Conservation (phyloP, 306 rosid genomes). For the Prunus armeniaca region DNA sequence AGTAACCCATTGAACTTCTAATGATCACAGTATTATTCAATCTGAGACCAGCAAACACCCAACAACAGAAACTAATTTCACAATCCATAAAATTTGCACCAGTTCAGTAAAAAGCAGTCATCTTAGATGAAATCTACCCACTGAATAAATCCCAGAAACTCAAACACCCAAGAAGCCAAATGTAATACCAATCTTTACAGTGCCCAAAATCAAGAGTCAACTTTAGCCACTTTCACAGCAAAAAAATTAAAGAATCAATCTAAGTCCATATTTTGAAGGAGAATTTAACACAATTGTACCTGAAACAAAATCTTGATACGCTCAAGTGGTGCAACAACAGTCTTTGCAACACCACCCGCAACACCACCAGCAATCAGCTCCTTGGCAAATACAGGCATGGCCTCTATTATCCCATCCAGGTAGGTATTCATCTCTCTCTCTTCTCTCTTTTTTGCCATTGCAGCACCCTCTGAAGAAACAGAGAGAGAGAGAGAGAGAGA, state of each 20-base stretch:
- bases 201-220: not conserved
- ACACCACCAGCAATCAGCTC: constrained; percentile 85
- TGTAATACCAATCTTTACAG: not conserved
- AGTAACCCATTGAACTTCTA: not conserved
- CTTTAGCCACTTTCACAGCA: not conserved
- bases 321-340: constrained; percentile 85
- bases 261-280: not conserved
- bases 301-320: constrained; percentile 90
- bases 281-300: constrained; percentile 28
- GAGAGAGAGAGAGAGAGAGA: not conserved
- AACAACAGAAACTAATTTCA: not conserved
- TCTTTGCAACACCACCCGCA: constrained; percentile 80
- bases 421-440: constrained; percentile 30
- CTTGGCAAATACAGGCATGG: constrained; percentile 72
- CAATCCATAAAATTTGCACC: not conserved
- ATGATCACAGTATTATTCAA: not conserved
- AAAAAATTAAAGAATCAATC: not conserved
- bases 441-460: constrained; percentile 46
- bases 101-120: not conserved
- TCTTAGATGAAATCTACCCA: constrained; percentile 7
- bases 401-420: constrained; percentile 43
- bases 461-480: not conserved
- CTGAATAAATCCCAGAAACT: constrained; percentile 6
- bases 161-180: constrained; percentile 17
- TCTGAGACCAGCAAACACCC: not conserved